These are phyloP conservation scores for Cordyceps farinosa DNA, from an alignment of 2,329 filamentous ascomycete genomes.

Conservation along the genomic window DNA sequence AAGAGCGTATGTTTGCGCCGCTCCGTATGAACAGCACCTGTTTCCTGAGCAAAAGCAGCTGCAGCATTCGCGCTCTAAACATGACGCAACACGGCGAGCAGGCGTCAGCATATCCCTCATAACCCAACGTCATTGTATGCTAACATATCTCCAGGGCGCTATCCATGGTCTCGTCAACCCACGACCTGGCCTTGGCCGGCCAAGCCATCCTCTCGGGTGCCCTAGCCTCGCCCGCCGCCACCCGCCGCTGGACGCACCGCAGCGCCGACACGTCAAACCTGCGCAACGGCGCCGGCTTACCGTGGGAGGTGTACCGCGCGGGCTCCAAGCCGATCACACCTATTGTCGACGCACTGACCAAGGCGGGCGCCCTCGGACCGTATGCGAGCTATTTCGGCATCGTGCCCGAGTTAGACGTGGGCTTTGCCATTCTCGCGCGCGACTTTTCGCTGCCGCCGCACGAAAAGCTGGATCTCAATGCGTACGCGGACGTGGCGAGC, in stretches of 20 bases:
- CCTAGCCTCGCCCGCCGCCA: constrained; percentile 23
- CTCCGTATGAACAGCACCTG: constrained; percentile 22
- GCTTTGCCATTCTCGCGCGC: constrained; percentile 34
- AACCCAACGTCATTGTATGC: not conserved
- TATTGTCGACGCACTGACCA: constrained; percentile 28
- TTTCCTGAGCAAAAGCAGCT: constrained; percentile 8
- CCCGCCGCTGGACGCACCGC: constrained; percentile 31
- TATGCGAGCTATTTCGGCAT: constrained; percentile 29
- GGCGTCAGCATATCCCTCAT: constrained; percentile 8
- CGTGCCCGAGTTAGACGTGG: constrained; percentile 25
- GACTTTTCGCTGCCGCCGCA: constrained; percentile 24
- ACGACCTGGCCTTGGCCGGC: constrained; percentile 24
- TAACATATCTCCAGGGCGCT: constrained; percentile 17
- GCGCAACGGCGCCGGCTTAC: constrained; percentile 32
- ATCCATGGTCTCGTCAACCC: constrained; percentile 21
- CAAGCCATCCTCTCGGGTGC: constrained; percentile 24
- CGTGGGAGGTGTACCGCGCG: constrained; percentile 33
- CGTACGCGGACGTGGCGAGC: constrained; percentile 32
- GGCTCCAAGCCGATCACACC: constrained; percentile 23
- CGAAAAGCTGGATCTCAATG: constrained; percentile 30
- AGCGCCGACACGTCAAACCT: constrained; percentile 31
- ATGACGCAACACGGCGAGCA: constrained; percentile 20
- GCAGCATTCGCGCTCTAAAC: constrained; percentile 19
- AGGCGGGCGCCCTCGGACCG: constrained; percentile 27
- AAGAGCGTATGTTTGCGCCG: constrained; percentile 18